phyloP scores from a whole-genome alignment of 1,284 basidiomycete genomes.

The Puccinia polysora region DNA sequence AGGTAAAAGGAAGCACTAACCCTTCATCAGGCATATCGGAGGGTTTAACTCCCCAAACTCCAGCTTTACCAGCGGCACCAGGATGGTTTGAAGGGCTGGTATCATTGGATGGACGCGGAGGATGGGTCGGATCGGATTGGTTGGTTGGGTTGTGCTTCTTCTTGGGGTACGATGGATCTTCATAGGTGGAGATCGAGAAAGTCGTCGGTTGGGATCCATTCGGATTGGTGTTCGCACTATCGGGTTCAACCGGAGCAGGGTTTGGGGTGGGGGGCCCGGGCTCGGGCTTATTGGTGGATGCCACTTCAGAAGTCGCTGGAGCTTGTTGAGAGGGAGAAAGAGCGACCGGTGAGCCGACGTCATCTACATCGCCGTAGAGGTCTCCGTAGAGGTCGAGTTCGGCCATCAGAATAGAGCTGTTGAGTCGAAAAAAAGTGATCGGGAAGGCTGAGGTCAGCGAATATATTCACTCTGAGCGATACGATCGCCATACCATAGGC shows the following conservation, averaged over 20 bases:
- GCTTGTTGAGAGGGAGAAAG: slow-evolving; percentile 25
- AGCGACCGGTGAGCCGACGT: slow-evolving; percentile 31
- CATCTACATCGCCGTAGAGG: slow-evolving; percentile 41
- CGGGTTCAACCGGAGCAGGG: background rate
- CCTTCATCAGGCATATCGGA: slow-evolving; percentile 44
- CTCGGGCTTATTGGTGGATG: background rate
- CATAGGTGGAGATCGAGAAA: slow-evolving; percentile 41
- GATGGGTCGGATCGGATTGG: slow-evolving; percentile 15
- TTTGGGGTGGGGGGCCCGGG: background rate
- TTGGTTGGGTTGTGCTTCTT: slow-evolving; percentile 9
- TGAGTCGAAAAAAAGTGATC: background rate
- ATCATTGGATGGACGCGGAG: slow-evolving; percentile 9
- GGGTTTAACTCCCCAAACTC: slow-evolving; percentile 40
- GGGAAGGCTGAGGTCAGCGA: background rate
- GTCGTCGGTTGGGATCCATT: slow-evolving; percentile 19
- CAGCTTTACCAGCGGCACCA: slow-evolving; percentile 7
- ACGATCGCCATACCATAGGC: too few relatives aligned
- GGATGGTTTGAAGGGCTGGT: slow-evolving; percentile 5
- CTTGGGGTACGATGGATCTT: slow-evolving; percentile 30
- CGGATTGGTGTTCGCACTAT: background rate
- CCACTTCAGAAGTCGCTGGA: background rate
- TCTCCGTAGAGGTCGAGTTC: slow-evolving; percentile 44
- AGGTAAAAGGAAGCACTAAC: slow-evolving; percentile 20
- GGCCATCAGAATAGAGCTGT: slow-evolving; percentile 16
- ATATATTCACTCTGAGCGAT: too few relatives aligned